Percentiles rank a stretch among this genome's conserved stretches.
These are phyloP conservation scores for Aegilops longissima DNA, from an alignment of 176 grass and related monocot species.

Conservation along the genomic window DNA sequence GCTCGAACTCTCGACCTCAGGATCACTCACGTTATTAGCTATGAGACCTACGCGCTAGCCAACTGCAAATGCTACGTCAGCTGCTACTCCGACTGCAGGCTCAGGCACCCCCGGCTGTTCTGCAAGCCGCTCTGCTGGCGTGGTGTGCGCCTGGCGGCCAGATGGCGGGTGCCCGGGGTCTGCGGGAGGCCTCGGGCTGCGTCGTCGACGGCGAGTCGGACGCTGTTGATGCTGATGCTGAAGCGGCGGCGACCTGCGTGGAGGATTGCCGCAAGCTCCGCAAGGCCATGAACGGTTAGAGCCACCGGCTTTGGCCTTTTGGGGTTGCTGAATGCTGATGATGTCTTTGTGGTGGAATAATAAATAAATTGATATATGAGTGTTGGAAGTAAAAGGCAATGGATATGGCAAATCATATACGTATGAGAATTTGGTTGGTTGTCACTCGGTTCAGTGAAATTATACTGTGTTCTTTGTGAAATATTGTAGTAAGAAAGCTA, in stretches of 20 bases:
- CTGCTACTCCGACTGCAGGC: not conserved
- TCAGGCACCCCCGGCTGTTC: not conserved
- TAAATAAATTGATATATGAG: not conserved
- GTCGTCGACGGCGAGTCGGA: too few relatives aligned
- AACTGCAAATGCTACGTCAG: slow-evolving; percentile 7
- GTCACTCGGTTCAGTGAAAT: too few relatives aligned
- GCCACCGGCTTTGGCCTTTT: too few relatives aligned
- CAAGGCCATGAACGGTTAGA: too few relatives aligned
- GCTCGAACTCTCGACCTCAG: slow-evolving; percentile 98
- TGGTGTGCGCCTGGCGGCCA: not conserved
- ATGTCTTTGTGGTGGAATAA: not conserved
- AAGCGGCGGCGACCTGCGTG: too few relatives aligned
- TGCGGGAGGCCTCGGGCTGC: too few relatives aligned
- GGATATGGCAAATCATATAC: not conserved
- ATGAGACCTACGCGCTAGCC: slow-evolving; percentile 51
- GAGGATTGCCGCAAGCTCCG: too few relatives aligned
- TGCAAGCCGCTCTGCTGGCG: not conserved
- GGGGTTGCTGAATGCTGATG: not conserved
- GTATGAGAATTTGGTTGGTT: too few relatives aligned
- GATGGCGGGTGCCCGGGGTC: not conserved
- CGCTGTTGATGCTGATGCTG: too few relatives aligned
- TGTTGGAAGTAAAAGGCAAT: not conserved
- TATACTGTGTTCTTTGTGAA: too few relatives aligned
- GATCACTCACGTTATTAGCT: slow-evolving; percentile 42
- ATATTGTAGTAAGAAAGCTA: too few relatives aligned